Base-by-base conservation (phyloP, 129 eudicot species). In the Helichrysum umbraculigerum region DNA sequence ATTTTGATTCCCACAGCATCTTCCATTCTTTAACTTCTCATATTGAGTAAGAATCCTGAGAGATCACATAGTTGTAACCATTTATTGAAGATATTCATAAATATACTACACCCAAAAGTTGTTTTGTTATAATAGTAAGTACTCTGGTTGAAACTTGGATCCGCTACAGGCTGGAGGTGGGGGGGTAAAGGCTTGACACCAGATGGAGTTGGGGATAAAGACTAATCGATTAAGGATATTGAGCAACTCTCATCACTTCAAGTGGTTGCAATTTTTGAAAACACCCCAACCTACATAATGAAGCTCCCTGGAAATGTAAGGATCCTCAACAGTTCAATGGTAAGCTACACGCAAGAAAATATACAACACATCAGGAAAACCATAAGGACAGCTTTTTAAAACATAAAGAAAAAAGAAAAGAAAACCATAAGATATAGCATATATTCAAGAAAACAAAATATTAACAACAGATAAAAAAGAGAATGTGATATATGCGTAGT, bases 401-500 rank as follows among this genome's bases (percentile, higher is more conserved):
- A 44, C 28, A 25, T 25, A 25, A 25, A 25, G 28, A 25, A 25
- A 25, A 25, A 25, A 5, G 0, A 44, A 12, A 30, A 10, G 25
- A 12, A 64, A 30, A 14, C 9, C 21, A 64, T 9, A 64, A 64
- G 33, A 64, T 32, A 15, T 4, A 64, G 21, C 19, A 64, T 16
- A 32, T 32, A 16, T 14, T 29, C 17, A 64, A 30, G 33, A n/a
- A 39, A 39, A 39, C 9, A 39, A 39, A 39, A 25, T 25, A 25
- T 25, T 39, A 39, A 39, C 5, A 61, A 25, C 5, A 32, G 8
- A 15, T 32, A 16, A 65, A 65, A 64, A 33, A 12, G 16, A 29
- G 68, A 63, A 68, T 19, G 70, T 5, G 76, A 25, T 69, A 19
- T 65, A 65, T 65, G 54, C 59, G 54, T 71, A 70, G 68, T 44